phyloP scores from a whole-genome alignment of 768 basidiomycete species.

The Suillus ampliporus region DNA sequence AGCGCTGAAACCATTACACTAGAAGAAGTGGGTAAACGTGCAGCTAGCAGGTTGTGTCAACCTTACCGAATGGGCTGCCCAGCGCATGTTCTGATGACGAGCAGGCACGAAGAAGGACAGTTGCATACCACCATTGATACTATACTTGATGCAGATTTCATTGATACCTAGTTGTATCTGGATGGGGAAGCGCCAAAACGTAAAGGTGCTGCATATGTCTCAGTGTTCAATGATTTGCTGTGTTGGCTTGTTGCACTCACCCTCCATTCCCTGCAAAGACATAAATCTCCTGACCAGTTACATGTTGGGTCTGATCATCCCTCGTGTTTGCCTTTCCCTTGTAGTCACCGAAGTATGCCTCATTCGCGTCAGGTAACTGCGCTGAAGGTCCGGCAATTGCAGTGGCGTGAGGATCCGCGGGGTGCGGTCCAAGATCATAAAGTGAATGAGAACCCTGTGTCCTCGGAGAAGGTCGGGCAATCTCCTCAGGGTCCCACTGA shows the following conservation, averaged over 20 bases:
- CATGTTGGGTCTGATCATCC: slow-evolving; percentile 46
- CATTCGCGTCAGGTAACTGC: slow-evolving; percentile 10
- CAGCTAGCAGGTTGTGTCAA: background rate
- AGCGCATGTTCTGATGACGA: slow-evolving; percentile 81
- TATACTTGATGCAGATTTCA: slow-evolving; percentile 83
- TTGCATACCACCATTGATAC: slow-evolving; percentile 78
- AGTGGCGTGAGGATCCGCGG: slow-evolving; percentile 71
- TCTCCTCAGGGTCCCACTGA: slow-evolving; percentile 70
- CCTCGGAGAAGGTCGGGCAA: slow-evolving; percentile 24
- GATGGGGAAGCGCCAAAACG: slow-evolving; percentile 94
- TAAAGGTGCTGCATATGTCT: slow-evolving; percentile 64
- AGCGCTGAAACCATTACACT: slow-evolving; percentile 90
- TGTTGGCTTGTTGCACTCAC: slow-evolving; percentile 37
- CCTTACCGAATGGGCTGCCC: slow-evolving; percentile 85
- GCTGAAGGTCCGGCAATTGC: slow-evolving; percentile 36
- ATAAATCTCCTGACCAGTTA: slow-evolving; percentile 73
- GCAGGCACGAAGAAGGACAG: slow-evolving; percentile 87
- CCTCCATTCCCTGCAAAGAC: slow-evolving; percentile 64
- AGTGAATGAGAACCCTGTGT: slow-evolving; percentile 26
- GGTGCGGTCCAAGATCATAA: slow-evolving; percentile 72
- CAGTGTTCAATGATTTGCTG: slow-evolving; percentile 6
- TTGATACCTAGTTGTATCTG: slow-evolving; percentile 72
- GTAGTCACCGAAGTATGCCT: slow-evolving; percentile 15
- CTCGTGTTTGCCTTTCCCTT: slow-evolving; percentile 26
- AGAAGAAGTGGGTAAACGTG: slow-evolving; percentile 10